Evolutionary conservation across 2,329 filamentous ascomycete genomes (phyloP).

Genomic region (Curvularia verruculosa): DNA sequence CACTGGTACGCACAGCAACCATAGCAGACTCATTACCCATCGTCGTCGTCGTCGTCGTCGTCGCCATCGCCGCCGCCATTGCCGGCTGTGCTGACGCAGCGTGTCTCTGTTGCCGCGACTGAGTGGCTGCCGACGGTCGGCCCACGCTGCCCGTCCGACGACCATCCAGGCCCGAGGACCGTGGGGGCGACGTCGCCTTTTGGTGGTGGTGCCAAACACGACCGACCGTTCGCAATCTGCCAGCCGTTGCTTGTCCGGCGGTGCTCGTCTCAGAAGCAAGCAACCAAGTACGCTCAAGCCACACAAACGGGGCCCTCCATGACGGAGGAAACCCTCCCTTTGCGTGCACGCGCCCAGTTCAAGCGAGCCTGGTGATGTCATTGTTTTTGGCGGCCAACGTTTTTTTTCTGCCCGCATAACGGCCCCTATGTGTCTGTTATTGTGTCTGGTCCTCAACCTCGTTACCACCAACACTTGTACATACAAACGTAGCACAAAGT

Average conservation of each 20-base stretch:
- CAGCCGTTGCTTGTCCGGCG: constrained; percentile 27
- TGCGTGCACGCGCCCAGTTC: constrained; percentile 16
- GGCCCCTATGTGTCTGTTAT: background rate
- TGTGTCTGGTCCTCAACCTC: background rate
- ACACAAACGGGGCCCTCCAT: constrained; percentile 10
- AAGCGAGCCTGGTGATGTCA: constrained; percentile 26
- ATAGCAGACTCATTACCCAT: too few relatives aligned
- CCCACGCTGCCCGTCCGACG: constrained; percentile 19
- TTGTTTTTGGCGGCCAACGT: constrained; percentile 10
- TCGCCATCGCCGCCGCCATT: too few relatives aligned
- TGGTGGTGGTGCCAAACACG: constrained; percentile 10
- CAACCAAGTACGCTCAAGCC: constrained; percentile 23
- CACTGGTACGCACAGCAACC: too few relatives aligned
- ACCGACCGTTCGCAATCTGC: constrained; percentile 21
- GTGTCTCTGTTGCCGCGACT: background rate
- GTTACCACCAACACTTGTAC: background rate
- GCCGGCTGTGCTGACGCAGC: background rate
- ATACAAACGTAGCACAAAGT: background rate
- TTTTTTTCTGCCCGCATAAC: constrained; percentile 12
- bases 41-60: too few relatives aligned
- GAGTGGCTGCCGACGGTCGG: background rate
- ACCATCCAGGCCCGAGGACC: constrained; percentile 9
- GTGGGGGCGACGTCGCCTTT: constrained; percentile 8
- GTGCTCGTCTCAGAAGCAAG: constrained; percentile 18
- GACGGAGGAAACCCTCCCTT: constrained; percentile 4